Evolutionary conservation across 306 rosid genomes (phyloP).

Genomic region (Cucurbita ficifolia): DNA sequence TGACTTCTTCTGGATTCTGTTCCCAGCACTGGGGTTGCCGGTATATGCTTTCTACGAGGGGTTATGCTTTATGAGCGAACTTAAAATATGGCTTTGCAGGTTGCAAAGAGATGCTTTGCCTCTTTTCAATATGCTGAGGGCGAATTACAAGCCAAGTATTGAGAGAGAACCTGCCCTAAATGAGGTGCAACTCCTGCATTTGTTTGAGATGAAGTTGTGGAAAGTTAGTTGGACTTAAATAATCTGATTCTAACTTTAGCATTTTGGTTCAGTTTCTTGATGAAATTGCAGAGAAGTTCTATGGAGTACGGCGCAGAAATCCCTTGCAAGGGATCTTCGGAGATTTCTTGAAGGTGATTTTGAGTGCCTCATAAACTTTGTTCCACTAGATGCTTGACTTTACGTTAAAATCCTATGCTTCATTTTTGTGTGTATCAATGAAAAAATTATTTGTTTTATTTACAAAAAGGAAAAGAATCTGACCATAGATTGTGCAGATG

Average conservation of each 20-base stretch:
- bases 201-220: slow-evolving; percentile 1
- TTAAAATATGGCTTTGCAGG: slow-evolving; percentile 28
- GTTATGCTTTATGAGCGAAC: neutral
- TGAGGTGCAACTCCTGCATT: slow-evolving; percentile 38
- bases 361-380: neutral
- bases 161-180: slow-evolving; percentile 70
- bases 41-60: neutral
- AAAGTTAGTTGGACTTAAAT: neutral
- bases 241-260: slow-evolving; percentile 18
- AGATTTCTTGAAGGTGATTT: slow-evolving; percentile 69
- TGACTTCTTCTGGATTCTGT: neutral
- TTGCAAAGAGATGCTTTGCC: slow-evolving; percentile 89
- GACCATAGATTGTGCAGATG: slow-evolving; percentile 2
- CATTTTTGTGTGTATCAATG: neutral
- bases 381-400: neutral
- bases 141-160: slow-evolving; percentile 45
- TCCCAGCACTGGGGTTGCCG: neutral
- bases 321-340: slow-evolving; percentile 90
- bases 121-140: slow-evolving; percentile 67
- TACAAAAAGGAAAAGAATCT: neutral
- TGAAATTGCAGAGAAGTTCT: slow-evolving; percentile 70
- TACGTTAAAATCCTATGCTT: neutral
- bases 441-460: neutral
- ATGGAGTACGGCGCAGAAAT: slow-evolving; percentile 64
- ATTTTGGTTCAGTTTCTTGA: slow-evolving; percentile 63